phyloP scores from a whole-genome alignment of 1,284 basidiomycete genomes.

The Malassezia sp. region DNA sequence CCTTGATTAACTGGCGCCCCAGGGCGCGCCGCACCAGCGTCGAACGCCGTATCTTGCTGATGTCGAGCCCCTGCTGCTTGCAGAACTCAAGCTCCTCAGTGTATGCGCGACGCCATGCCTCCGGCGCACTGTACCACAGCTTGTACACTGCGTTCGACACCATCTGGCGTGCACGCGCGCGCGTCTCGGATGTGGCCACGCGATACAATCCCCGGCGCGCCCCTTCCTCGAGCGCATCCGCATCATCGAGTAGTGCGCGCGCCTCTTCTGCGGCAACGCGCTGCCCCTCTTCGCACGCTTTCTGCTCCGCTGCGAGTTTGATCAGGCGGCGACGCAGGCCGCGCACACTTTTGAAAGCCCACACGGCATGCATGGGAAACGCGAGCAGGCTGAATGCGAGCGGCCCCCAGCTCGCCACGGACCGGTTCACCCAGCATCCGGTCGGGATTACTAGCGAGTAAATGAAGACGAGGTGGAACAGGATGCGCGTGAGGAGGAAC shows the following conservation, averaged over 20 bases:
- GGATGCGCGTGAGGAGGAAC: conserved; percentile 39
- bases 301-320: conserved; percentile 32
- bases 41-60: conserved; percentile 20
- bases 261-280: conserved; percentile 10
- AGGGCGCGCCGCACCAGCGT: conserved; percentile 27
- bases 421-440: conserved; percentile 25
- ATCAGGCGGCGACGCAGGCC: conserved; percentile 35
- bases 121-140: conserved; percentile 39
- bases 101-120: conserved; percentile 33
- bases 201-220: neutral
- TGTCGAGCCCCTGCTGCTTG: conserved; percentile 15
- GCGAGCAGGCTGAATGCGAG: conserved; percentile 24
- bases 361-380: conserved; percentile 45
- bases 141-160: conserved; percentile 40
- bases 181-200: neutral
- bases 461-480: conserved; percentile 37
- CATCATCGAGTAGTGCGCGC: conserved; percentile 10
- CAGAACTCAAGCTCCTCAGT: conserved; percentile 6
- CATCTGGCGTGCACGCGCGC: conserved; percentile 32
- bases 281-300: conserved; percentile 16
- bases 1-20: conserved; percentile 29
- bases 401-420: conserved; percentile 29
- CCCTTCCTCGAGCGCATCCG: conserved; percentile 9
- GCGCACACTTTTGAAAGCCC: conserved; percentile 44
- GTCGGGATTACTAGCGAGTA: conserved; percentile 21